These are phyloP conservation scores for Umbelopsis vinacea DNA, from an alignment of 192 early-diverging fungal genomes.

Conservation along the genomic window DNA sequence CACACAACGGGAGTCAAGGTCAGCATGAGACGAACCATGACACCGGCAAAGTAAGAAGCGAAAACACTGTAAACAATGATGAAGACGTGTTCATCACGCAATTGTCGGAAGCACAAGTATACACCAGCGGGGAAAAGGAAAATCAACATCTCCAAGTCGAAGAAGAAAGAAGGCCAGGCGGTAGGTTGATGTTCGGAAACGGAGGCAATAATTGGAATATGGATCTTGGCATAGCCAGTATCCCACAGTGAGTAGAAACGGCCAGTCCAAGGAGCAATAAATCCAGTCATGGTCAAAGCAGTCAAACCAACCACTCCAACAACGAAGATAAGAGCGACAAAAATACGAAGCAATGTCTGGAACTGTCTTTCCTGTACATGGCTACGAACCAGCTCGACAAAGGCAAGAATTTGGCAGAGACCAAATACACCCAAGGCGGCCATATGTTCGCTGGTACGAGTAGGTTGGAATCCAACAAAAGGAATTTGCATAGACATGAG, in stretches of 20 bases:
- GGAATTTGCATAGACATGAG: conserved; percentile 98
- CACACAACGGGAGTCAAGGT: conserved; percentile 98
- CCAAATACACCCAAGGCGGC: conserved; percentile 98
- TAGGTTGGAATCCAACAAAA: conserved; percentile 99
- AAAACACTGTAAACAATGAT: conserved; percentile 97
- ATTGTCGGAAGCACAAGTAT: conserved; percentile 94
- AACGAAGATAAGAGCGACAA: conserved; percentile 59
- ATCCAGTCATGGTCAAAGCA: conserved; percentile 76
- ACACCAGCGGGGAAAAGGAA: conserved; percentile 96
- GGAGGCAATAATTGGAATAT: conserved; percentile 99
- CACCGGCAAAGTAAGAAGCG: conserved; percentile 98
- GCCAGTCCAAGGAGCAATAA: conserved; percentile 98
- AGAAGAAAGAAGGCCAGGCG: conserved; percentile 99
- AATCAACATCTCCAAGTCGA: conserved; percentile 97
- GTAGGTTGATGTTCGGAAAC: conserved; percentile 99
- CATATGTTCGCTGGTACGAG: conserved; percentile 98
- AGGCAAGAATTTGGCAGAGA: conserved; percentile 92
- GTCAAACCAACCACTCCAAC: conserved; percentile 69
- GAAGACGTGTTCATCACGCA: conserved; percentile 98
- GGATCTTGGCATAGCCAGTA: conserved; percentile 99
- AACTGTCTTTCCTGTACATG: conserved; percentile 86
- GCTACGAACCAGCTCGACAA: conserved; percentile 82
- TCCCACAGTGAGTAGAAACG: conserved; percentile 99
- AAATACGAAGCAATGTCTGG: conserved; percentile 73
- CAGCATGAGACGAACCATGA: conserved; percentile 99